Evolutionary conservation across 2,329 filamentous ascomycete genomes (phyloP), one percentile per base, ranked within the genome.

Genomic region (Nothophoma quercina): DNA sequence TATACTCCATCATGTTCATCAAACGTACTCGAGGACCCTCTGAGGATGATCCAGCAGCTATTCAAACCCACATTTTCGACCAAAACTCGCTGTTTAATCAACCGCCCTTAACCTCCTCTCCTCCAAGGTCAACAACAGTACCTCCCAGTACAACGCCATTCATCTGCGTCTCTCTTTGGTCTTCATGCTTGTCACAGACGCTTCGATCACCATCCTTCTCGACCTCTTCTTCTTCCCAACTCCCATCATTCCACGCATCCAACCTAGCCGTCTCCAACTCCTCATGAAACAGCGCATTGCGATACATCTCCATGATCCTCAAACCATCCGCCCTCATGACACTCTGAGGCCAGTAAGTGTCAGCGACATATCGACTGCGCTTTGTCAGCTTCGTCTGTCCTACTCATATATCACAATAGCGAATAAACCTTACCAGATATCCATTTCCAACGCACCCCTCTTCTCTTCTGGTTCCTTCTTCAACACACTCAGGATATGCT

Each of bases 331-430:
- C 22, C 10, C n/a, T 1, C 15, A 29, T 12, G 2, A 45, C 13
- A 1, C 36, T 18, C 9, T 32, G 34, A n/a, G 62, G 64, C 64
- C 63, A 67, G 38, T 61, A 59, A 4, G 51, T 29, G 0, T 41
- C 25, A 2, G 64, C 58, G 19, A 66, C 59, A 16, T 59, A 34
- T 6, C 36, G 55, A 33, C 59, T 56, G 3, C 4, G 1, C 2
- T 2, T 7, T 7, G 16, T 36, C 22, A 30, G 22, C 15, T 22
- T 9, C 8, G n/a, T n/a, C n/a, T n/a, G n/a, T n/a, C n/a, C n/a
- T n/a, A n/a, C n/a, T n/a, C n/a, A n/a, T n/a, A n/a, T n/a, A 3
- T 22, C 15, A n/a, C 7, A 30, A 16, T 2, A 13, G 16, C 15
- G 8, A n/a, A 9, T 18, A 33, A 7, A 6, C 51, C 55, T 34